Evolutionary conservation across 768 basidiomycete species (phyloP).

Genomic region (Serendipita vermifera): DNA sequence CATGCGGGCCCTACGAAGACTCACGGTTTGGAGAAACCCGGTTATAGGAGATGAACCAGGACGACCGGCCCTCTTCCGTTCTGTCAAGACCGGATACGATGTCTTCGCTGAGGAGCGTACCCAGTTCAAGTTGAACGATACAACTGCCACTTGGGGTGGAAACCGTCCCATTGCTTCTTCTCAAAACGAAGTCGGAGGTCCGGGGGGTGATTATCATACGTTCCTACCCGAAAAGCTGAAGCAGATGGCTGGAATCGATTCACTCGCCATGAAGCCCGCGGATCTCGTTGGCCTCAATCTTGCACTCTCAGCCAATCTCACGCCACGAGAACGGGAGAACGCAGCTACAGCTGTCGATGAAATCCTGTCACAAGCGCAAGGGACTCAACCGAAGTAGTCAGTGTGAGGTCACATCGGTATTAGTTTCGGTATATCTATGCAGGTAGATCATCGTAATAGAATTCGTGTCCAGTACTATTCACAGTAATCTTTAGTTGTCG

Average conservation of each 20-base stretch:
- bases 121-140: neutral
- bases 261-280: neutral
- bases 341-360: neutral
- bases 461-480: too few species aligned
- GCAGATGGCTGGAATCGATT: neutral
- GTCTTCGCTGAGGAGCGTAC: neutral
- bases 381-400: too few species aligned
- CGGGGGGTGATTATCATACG: neutral
- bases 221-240: neutral
- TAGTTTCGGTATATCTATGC: too few species aligned
- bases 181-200: neutral
- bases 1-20: neutral
- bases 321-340: neutral
- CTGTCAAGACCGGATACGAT: conserved; percentile 3
- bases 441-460: too few species aligned
- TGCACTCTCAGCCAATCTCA: neutral
- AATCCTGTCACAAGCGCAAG: neutral
- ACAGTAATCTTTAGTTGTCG: too few species aligned
- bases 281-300: neutral
- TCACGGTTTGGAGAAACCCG: neutral
- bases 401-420: too few species aligned
- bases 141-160: neutral
- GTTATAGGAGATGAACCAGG: neutral
- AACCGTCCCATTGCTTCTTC: neutral
- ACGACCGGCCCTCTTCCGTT: neutral